Evolutionary conservation across 345 rosid species (phyloP).

Genomic region (Iberis pinnata): DNA sequence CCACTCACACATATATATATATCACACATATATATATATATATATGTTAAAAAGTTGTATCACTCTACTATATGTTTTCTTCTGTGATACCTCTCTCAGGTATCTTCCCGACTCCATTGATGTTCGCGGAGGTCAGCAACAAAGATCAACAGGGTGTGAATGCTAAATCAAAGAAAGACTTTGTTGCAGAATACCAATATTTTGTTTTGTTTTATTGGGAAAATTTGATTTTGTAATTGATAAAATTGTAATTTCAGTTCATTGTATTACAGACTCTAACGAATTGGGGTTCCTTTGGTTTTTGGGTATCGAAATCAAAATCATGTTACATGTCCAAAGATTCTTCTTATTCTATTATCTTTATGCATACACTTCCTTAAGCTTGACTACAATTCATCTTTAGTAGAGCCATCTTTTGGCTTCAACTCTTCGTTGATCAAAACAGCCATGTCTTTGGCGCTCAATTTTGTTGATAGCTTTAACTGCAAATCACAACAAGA

Average conservation of each 20-base stretch:
- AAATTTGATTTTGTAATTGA: not conserved
- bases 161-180: conserved; percentile 31
- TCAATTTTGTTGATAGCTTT: conserved; percentile 52
- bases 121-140: conserved; percentile 48
- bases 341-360: too few species aligned
- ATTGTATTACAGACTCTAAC: too few species aligned
- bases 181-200: conserved; percentile 1
- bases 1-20: not conserved
- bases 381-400: conserved; percentile 24
- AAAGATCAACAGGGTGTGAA: conserved; percentile 44
- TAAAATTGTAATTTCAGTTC: too few species aligned
- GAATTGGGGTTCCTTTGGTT: too few species aligned
- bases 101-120: conserved; percentile 75
- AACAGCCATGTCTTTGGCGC: conserved; percentile 29
- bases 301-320: too few species aligned
- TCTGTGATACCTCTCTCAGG: conserved; percentile 27
- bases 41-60: too few species aligned
- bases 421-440: conserved; percentile 23
- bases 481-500: conserved; percentile 49
- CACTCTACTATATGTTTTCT: too few species aligned
- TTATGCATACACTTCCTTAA: too few species aligned
- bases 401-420: conserved; percentile 1
- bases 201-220: not conserved
- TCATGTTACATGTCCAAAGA: too few species aligned
- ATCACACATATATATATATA: not conserved